These are phyloP conservation scores for Curvularia sp. DNA, from an alignment of 2,329 filamentous ascomycete genomes.

Conservation along the genomic window DNA sequence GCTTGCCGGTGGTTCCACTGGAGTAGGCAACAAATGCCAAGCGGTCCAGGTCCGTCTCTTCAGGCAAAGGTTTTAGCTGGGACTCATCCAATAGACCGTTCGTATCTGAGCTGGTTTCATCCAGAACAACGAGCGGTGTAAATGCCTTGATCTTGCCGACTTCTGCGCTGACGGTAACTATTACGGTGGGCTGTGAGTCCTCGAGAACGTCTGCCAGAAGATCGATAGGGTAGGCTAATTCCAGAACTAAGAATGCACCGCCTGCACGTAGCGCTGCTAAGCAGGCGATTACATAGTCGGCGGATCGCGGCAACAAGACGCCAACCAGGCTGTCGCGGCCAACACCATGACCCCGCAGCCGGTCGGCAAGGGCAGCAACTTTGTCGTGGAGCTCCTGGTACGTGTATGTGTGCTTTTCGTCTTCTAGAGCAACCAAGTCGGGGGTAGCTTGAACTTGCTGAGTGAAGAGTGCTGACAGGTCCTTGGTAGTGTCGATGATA, in stretches of 20 bases:
- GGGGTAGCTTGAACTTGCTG: constrained; percentile 74
- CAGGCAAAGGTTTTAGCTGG: constrained; percentile 61
- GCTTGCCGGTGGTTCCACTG: constrained; percentile 77
- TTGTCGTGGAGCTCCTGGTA: constrained; percentile 75
- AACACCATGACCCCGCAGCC: constrained; percentile 72
- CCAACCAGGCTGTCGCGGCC: constrained; percentile 77
- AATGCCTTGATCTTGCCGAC: constrained; percentile 69
- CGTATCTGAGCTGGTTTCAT: constrained; percentile 52
- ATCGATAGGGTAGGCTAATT: constrained; percentile 78
- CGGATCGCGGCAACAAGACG: constrained; percentile 76
- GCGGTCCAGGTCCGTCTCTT: constrained; percentile 73
- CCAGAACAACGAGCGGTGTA: constrained; percentile 70
- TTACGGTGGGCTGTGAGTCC: constrained; percentile 73
- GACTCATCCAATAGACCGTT: constrained; percentile 52
- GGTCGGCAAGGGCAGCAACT: constrained; percentile 69
- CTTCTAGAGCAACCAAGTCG: constrained; percentile 74
- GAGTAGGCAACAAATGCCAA: constrained; percentile 84
- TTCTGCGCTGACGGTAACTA: constrained; percentile 72
- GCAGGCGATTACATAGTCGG: constrained; percentile 80
- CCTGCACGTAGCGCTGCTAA: constrained; percentile 79
- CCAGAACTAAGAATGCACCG: constrained; percentile 80
- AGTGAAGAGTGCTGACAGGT: constrained; percentile 74
- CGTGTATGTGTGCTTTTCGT: constrained; percentile 70
- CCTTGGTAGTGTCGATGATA: constrained; percentile 73
- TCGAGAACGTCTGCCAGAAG: constrained; percentile 78